Evolutionary conservation across 2,329 filamentous ascomycete species (phyloP), one percentile per base, ranked within the genome.

Genomic region (Fusarium domesticum): DNA sequence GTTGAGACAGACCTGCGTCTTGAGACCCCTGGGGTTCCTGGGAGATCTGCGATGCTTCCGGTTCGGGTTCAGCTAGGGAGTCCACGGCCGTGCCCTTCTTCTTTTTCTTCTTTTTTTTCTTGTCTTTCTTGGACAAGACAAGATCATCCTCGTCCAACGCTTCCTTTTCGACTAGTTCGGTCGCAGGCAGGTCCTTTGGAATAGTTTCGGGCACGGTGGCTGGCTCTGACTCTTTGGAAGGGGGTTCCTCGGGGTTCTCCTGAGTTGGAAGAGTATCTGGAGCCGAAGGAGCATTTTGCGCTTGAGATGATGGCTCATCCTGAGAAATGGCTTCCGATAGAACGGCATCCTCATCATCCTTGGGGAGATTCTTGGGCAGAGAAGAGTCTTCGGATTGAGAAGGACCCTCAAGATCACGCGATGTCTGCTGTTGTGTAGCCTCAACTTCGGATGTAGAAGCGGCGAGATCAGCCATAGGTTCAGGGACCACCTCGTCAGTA

Each of bases 41-140:
- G n/a, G 40, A 30, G 10, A 12, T 8, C 14, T 8, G 7, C 7
- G 23, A 8, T 16, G 41, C 35, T n/a, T 18, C 36, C 6, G 16
- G 39, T 37, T 18, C 36, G 6, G 16, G 39, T 37, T 48, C 48
- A 19, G 44, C 44, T 23, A 34, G 34, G 43, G 38, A 11, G 10
- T 45, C 42, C 14, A 15, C 28, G 18, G 11, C 14, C 2, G 31
- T 35, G 6, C 33, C 46, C 20, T 49, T 43, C 36, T 50, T 56
- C 18, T 41, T 47, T 14, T 53, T 45, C 30, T 50, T 48, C 35
- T 49, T 50, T 34, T 38, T 48, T 39, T 63, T 63, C 61, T 61
- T 67, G 54, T 60, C 66, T 52, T 58, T 53, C 35, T 61, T 58
- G 4, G 51, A 51, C 15, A 46, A 20, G 7, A 45, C 52, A 30